Evolutionary conservation across 129 eudicot species (phyloP).

Genomic region (Artemisia annua): DNA sequence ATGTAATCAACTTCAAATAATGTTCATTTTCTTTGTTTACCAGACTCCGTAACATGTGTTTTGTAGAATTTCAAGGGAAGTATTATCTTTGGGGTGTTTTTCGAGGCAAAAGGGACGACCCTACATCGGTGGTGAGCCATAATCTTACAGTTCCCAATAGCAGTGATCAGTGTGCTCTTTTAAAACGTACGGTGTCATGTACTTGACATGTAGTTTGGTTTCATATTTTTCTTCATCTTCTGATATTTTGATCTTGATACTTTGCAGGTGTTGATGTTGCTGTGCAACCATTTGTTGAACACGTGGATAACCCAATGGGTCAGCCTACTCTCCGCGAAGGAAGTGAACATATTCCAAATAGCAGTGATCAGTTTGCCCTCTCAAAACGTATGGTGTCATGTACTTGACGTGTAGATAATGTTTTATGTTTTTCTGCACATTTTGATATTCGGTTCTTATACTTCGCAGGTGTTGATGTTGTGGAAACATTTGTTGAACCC

Average conservation of each 20-base stretch:
- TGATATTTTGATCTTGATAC: neutral
- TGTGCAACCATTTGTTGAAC: conserved; percentile 3
- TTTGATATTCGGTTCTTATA: no score
- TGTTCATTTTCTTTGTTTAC: conserved; percentile 9
- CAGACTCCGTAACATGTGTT: conserved; percentile 10
- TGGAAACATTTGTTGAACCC: no score
- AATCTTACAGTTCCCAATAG: neutral
- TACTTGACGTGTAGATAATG: neutral
- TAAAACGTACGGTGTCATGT: neutral
- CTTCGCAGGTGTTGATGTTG: no score
- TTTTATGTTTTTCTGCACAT: neutral
- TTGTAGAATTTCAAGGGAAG: conserved; percentile 55
- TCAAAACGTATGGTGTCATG: neutral
- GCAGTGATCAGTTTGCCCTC: neutral
- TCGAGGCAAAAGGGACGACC: conserved; percentile 7
- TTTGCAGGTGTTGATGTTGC: neutral
- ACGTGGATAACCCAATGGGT: neutral
- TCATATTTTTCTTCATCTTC: no score
- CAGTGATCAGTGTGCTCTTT: neutral
- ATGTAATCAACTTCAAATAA: neutral
- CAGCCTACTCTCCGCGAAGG: neutral
- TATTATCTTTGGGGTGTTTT: conserved; percentile 55
- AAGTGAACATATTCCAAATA: neutral
- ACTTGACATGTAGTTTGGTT: no score
- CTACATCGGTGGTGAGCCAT: conserved; percentile 9